Evolutionary conservation across 106 monocot species (phyloP), one percentile per base, ranked within the genome.

Genomic region (Hemerocallis citrina): DNA sequence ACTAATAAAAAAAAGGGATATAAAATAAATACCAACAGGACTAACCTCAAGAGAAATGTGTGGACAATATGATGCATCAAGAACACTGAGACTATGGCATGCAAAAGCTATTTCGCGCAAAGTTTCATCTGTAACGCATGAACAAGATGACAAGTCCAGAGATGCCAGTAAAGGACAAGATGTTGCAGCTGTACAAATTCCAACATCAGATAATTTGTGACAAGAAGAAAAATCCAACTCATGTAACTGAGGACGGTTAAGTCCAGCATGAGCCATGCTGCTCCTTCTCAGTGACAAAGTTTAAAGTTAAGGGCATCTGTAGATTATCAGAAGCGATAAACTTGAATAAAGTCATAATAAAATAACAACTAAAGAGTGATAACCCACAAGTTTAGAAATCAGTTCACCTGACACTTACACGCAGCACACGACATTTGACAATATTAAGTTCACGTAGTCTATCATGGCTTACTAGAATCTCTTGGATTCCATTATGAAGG

Each of bases 61-160:
- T 39, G 88, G 92, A 51, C 98, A 92, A 66, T 80, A 71, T 13
- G 98, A 99, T 44, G 88, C 98, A 77, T 99, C 85, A 36, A 99
- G 86, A 49, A 77, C 65, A 54, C 73, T 74, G 35, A 98, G 86
- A 72, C 77, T 75, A 19, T 83, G 87, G 50, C 96, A 98, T 27
- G 77, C 6, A 33, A 74, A 64, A 45, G 98, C 74, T 73, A 99
- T 82, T 64, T 85, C 88, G 54, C 88, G 91, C 57, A 99, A 34
- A 37, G 92, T 99, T 40, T 92, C 92, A 61, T 99, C 92, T 63
- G 68, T 85, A 25, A 85, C 72, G 74, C 73, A 85, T 31, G 77
- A 88, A 23, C 98, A 99, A 66, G 62, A 88, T 52, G 98, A 85
- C 66, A 91, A 80, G 65, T 99, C 79, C 59, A 99, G 47, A 30